Conservation (phyloP, 495 filamentous ascomycete genomes). For the Talaromyces liani region DNA sequence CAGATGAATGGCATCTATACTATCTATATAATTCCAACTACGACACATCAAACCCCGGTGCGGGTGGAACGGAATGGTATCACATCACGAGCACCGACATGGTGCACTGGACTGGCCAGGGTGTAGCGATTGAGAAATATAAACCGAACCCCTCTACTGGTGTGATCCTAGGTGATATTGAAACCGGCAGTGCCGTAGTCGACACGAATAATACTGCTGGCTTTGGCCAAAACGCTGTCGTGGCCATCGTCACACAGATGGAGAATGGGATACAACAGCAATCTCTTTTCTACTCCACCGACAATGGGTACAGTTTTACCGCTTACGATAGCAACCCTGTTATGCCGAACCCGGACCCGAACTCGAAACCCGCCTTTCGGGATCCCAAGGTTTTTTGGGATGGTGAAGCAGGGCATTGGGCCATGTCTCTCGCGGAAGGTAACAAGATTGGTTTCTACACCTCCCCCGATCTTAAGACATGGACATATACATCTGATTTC, state of each 20-base stretch:
- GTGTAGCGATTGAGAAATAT: no score
- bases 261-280: conserved; percentile 14
- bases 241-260: conserved; percentile 25
- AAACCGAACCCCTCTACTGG: neutral
- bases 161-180: conserved; percentile 3
- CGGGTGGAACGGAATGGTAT: no score
- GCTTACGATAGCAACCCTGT: no score
- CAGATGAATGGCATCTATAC: no score
- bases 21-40: no score
- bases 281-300: no score
- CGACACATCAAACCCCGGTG: no score
- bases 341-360: conserved; percentile 10
- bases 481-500: no score
- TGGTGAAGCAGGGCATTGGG: conserved; percentile 32
- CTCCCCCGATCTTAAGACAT: conserved; percentile 34
- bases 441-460: conserved; percentile 43
- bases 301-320: no score
- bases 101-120: no score
- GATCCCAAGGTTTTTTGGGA: conserved; percentile 46
- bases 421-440: conserved; percentile 18
- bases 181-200: conserved; percentile 29
- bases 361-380: conserved; percentile 33
- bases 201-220: conserved; percentile 35
- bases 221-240: conserved; percentile 41
- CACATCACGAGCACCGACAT: no score